Conservation (phyloP, 2,329 filamentous ascomycete genomes). For the Scopulariopsis brevicaulis region DNA sequence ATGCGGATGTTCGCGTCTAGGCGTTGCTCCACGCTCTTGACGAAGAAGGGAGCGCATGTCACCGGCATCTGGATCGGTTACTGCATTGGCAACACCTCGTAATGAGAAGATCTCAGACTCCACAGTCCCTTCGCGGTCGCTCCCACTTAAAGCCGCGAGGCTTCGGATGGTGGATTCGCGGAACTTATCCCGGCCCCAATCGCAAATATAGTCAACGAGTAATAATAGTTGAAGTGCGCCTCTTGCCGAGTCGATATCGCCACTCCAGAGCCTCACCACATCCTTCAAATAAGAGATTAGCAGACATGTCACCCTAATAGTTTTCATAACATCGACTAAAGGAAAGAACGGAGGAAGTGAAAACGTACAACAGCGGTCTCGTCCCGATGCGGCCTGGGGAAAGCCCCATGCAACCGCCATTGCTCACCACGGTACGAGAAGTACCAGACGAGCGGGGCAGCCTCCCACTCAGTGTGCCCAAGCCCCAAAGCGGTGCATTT, state of each 20-base stretch:
- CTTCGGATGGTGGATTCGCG: conserved; percentile 4
- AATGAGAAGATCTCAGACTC: neutral
- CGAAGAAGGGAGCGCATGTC: too few relatives aligned
- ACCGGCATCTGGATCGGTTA: too few relatives aligned
- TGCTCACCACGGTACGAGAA: conserved; percentile 1
- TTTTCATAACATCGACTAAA: neutral
- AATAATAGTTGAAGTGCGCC: conserved; percentile 6
- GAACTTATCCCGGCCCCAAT: conserved; percentile 7
- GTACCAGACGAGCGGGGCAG: neutral
- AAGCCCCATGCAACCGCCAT: neutral
- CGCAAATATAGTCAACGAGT: conserved; percentile 7
- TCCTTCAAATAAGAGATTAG: neutral
- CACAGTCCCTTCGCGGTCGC: neutral
- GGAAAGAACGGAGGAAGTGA: neutral
- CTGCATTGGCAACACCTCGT: too few relatives aligned
- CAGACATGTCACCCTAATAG: neutral
- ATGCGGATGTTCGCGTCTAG: conserved; percentile 18
- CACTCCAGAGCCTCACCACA: conserved; percentile 6
- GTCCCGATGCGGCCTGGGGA: neutral
- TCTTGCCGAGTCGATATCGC: neutral
- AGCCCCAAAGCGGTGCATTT: neutral
- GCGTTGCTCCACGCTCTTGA: conserved; percentile 22
- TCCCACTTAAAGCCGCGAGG: neutral
- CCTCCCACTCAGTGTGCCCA: neutral
- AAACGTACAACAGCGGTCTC: neutral